Base-by-base conservation (phyloP, 2,329 filamentous ascomycete species). In the Phoma sp. region DNA sequence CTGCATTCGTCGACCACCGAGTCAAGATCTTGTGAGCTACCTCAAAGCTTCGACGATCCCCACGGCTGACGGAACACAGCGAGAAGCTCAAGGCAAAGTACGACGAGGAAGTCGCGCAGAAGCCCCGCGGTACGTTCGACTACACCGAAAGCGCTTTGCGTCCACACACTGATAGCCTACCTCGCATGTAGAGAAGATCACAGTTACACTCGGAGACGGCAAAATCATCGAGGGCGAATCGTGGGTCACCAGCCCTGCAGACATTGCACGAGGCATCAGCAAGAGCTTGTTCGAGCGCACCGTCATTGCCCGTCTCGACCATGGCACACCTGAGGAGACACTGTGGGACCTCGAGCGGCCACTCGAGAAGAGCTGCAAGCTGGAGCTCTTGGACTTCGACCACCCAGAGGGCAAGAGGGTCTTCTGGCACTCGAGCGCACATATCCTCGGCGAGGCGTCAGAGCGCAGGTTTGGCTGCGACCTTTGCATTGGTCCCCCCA, bases 361-460 rank as follows among this genome's bases (percentile, higher is more conserved):
- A 5, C 80, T 99, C 32, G 95, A 98, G 82, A 87, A 86, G 77
- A 91, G 88, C 80, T 95, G 91, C 80, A 89, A 86, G 66, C 84
- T 99, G 25, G 89, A 93, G 70, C 83, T 97, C 49, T 83, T 98
- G 61, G 88, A 90, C 62, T 99, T 98, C 68, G 88, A 92, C 45
- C 80, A 89, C 75, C 74, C 76, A 4, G 78, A 90, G 78, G 94
- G 92, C 69, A 93, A 95, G 80, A 91, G 91, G 75, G 94, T 98
- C 52, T 99, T 97, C 80, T 99, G 94, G 94, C 95, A 98, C 78
- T 96, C 92, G 19, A 94, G 89, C 69, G 95, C 95, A 39, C 95
- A 99, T 76, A 88, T 96, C 62, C 85, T 99, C n/a, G 95, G 95
- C 65, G 95, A 98, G 78, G 93, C 93, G 57, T 90, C 89, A 44